A percentile compares a stretch with the other conserved stretches of the same genome.
These are phyloP conservation scores for Colletotrichum sp. DNA, from an alignment of 2,329 filamentous ascomycete genomes.

Conservation along the genomic window DNA sequence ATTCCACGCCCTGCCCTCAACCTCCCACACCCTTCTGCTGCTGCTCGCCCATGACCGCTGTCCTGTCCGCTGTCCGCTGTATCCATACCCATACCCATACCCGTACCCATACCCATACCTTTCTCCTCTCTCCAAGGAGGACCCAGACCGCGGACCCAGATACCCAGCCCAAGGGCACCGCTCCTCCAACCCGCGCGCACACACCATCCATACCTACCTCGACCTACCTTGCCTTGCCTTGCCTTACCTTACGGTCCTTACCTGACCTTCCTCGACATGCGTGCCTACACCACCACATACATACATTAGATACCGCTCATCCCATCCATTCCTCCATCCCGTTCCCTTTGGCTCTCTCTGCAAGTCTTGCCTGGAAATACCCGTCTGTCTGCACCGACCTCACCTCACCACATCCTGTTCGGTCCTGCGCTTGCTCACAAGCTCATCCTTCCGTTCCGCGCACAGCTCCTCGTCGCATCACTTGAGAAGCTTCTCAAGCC, in stretches of 20 bases:
- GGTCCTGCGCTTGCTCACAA: background rate
- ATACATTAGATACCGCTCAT: constrained; percentile 23
- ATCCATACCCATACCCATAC: background rate
- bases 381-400: background rate
- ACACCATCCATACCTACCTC: background rate
- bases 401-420: background rate
- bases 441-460: background rate
- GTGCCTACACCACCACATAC: constrained; percentile 4
- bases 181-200: constrained; percentile 6
- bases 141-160: constrained; percentile 8
- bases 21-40: background rate
- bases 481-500: background rate
- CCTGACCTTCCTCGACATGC: constrained; percentile 6
- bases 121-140: constrained; percentile 9
- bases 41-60: background rate
- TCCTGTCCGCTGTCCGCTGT: background rate
- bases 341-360: background rate
- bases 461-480: background rate
- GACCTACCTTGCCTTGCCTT: background rate
- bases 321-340: constrained; percentile 12
- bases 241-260: background rate
- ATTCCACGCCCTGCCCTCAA: background rate
- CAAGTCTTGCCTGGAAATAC: background rate
- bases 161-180: constrained; percentile 17
- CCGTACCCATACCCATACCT: background rate